Percentiles rank a stretch among this genome's conserved stretches.
Conservation (phyloP, 805 yeast genomes). For the Candida koratica region DNA sequence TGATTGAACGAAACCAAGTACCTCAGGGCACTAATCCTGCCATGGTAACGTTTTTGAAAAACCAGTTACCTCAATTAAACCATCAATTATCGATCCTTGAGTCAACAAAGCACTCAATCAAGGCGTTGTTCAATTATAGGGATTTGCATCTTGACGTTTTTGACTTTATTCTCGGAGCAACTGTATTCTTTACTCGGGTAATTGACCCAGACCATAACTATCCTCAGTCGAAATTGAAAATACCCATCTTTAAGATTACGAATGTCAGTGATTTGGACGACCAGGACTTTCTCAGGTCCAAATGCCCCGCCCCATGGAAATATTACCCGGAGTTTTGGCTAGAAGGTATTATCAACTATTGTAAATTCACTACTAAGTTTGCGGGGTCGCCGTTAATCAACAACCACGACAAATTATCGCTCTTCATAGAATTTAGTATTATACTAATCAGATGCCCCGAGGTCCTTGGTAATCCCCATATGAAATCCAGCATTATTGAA, state of each 20-base stretch:
- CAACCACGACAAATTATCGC: slow-evolving; percentile 48
- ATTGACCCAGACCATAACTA: slow-evolving; percentile 69
- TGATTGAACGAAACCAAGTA: slow-evolving; percentile 32
- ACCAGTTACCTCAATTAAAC: slow-evolving; percentile 48
- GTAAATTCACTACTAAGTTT: slow-evolving; percentile 57
- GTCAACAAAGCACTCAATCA: slow-evolving; percentile 54
- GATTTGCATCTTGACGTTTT: slow-evolving; percentile 61
- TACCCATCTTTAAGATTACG: slow-evolving; percentile 54
- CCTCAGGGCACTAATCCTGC: slow-evolving; percentile 28
- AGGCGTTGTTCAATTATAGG: slow-evolving; percentile 57
- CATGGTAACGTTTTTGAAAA: slow-evolving; percentile 20
- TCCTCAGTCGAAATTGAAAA: slow-evolving; percentile 47
- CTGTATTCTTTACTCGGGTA: slow-evolving; percentile 64
- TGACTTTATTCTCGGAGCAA: slow-evolving; percentile 74
- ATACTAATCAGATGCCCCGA: slow-evolving; percentile 80
- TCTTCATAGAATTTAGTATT: slow-evolving; percentile 68
- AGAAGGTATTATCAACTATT: slow-evolving; percentile 75
- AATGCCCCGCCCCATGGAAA: slow-evolving; percentile 73
- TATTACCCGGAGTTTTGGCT: slow-evolving; percentile 81
- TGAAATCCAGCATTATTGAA: slow-evolving; percentile 81
- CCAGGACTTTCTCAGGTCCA: slow-evolving; percentile 60
- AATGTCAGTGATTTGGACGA: slow-evolving; percentile 70
- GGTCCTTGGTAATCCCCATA: slow-evolving; percentile 84
- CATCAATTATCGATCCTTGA: slow-evolving; percentile 31
- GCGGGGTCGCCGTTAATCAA: slow-evolving; percentile 53